Percentiles rank a stretch among this genome's conserved stretches.
Evolutionary conservation across 2,329 filamentous ascomycete genomes (phyloP).

Genomic region (Diplodia sapinea): DNA sequence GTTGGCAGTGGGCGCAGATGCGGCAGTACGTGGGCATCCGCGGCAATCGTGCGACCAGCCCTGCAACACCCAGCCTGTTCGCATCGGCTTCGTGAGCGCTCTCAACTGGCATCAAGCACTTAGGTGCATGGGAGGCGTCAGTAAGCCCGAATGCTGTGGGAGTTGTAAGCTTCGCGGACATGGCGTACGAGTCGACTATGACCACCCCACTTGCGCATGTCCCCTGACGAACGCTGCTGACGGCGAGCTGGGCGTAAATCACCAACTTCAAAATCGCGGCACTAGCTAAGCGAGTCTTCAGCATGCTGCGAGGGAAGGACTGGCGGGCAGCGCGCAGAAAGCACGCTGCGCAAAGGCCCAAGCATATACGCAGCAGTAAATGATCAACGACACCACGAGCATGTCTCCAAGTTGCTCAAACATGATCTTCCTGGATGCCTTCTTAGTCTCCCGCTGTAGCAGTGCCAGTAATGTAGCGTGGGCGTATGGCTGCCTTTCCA

Average conservation of each 20-base stretch:
- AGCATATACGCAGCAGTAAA: no score
- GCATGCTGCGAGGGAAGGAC: neutral
- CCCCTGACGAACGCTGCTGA: neutral
- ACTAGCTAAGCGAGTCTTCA: neutral
- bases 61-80: neutral
- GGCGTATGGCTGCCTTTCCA: neutral
- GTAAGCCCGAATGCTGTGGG: neutral
- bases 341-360: no score
- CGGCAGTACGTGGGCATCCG: no score
- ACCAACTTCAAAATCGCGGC: neutral
- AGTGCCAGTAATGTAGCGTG: no score
- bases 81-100: fast-evolving
- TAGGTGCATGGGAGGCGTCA: neutral
- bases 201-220: neutral
- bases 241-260: neutral
- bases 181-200: neutral
- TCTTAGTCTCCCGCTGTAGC: no score
- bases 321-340: no score
- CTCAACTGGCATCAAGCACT: no score
- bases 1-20: no score
- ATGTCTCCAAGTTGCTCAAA: no score
- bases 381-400: no score
- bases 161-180: no score
- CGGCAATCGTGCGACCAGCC: neutral
- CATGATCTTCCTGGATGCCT: no score